phyloP scores from a whole-genome alignment of 2,329 filamentous ascomycete genomes.

The Ophiostoma perfectum region DNA sequence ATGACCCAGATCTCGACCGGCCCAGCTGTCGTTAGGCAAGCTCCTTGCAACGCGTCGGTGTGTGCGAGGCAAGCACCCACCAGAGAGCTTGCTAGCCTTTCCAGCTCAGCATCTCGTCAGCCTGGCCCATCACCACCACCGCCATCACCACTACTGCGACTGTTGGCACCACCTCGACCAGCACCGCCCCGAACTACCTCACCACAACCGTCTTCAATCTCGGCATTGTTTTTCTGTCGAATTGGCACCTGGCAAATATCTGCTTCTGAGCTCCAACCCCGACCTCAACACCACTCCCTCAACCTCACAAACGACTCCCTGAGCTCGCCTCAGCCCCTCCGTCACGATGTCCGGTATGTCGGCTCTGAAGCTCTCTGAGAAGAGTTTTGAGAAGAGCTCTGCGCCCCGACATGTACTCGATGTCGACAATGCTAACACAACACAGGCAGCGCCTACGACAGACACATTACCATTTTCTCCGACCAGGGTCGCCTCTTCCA shows the following conservation, averaged over 20 bases:
- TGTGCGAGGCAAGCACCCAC: constrained; percentile 28
- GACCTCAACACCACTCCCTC: not conserved
- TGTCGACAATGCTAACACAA: constrained; percentile 17
- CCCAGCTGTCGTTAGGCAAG: constrained; percentile 33
- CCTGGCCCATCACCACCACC: constrained; percentile 4
- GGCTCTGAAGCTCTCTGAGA: not conserved
- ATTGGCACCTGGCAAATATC: not conserved
- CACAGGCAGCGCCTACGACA: constrained; percentile 80
- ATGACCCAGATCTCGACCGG: constrained; percentile 5
- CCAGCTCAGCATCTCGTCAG: constrained; percentile 25
- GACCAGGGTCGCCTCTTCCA: constrained; percentile 97
- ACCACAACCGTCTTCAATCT: not conserved
- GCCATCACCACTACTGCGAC: constrained; percentile 6
- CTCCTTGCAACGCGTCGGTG: constrained; percentile 35
- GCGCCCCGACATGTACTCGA: not conserved
- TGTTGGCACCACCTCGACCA: not conserved
- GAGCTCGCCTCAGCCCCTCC: constrained; percentile 26
- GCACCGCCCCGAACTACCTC: not conserved
- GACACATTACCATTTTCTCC: constrained; percentile 99
- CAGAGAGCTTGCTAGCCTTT: constrained; percentile 15
- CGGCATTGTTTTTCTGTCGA: not conserved
- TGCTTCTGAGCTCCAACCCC: not conserved
- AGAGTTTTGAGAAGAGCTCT: not conserved
- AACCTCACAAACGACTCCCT: not conserved
- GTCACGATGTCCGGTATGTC: constrained; percentile 50